Evolutionary conservation across 345 rosid species (phyloP).

Genomic region (Nephelium lappaceum): DNA sequence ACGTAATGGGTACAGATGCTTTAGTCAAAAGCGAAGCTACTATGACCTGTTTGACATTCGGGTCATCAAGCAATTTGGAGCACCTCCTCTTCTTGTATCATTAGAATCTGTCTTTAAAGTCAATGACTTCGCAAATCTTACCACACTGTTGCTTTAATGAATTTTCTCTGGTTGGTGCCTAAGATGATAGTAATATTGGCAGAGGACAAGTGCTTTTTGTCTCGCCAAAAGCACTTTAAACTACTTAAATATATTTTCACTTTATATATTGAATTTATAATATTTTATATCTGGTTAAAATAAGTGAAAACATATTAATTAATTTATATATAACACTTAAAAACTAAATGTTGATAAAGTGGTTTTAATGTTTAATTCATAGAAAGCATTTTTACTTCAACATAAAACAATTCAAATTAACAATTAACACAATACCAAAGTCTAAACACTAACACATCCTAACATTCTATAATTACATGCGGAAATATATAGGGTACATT

Average conservation of each 20-base stretch:
- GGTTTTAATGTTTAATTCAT: too few species aligned
- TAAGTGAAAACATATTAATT: too few species aligned
- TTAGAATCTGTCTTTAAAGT: not conserved
- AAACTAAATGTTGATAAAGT: too few species aligned
- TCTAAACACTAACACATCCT: not conserved
- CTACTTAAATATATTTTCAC: too few species aligned
- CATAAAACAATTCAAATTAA: not conserved
- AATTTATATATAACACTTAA: too few species aligned
- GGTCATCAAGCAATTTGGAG: not conserved
- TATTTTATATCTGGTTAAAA: too few species aligned
- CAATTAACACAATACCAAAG: not conserved
- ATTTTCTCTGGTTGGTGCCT: not conserved
- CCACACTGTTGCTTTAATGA: not conserved
- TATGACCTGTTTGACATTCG: not conserved
- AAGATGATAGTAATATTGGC: not conserved
- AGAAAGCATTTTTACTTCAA: too few species aligned
- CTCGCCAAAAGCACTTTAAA: not conserved
- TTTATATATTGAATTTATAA: too few species aligned
- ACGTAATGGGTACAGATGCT: not conserved
- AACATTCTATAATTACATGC: too few species aligned
- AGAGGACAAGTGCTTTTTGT: not conserved
- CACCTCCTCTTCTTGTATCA: not conserved
- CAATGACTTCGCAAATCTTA: not conserved
- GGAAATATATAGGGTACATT: too few species aligned
- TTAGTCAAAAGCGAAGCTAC: conserved; percentile 4